Conservation (phyloP, 169 alveolate genomes). For the Toxoplasma gondii region DNA sequence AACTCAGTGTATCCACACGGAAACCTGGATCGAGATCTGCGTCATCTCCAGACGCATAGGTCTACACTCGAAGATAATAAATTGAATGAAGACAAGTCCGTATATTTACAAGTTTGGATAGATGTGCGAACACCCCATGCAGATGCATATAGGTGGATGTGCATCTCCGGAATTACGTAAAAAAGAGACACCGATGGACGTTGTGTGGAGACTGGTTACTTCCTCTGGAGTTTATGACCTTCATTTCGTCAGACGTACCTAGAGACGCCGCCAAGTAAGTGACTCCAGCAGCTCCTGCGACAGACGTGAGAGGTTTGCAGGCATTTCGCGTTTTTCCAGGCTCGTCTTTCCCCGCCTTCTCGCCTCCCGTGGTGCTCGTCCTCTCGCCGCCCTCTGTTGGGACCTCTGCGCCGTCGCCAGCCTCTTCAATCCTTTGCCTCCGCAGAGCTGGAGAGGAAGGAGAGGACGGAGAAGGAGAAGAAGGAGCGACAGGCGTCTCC, state of each 20-base stretch:
- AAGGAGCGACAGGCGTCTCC: background rate
- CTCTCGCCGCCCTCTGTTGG: background rate
- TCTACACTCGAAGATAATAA: too few relatives aligned
- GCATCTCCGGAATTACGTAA: too few relatives aligned
- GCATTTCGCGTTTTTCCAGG: background rate
- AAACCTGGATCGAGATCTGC: too few relatives aligned
- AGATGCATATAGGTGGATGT: too few relatives aligned
- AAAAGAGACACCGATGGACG: too few relatives aligned
- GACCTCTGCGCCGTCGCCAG: background rate
- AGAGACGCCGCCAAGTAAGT: background rate
- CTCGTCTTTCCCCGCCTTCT: background rate
- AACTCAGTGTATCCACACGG: too few relatives aligned
- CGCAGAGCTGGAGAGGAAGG: background rate
- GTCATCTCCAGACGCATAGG: too few relatives aligned
- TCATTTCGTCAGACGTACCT: background rate
- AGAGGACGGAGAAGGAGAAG: background rate
- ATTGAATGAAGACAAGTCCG: too few relatives aligned
- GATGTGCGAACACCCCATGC: too few relatives aligned
- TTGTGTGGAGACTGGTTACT: too few relatives aligned
- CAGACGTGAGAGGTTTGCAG: background rate
- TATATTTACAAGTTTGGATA: too few relatives aligned
- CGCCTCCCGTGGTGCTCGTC: background rate
- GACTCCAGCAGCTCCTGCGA: background rate
- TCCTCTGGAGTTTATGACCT: too few relatives aligned
- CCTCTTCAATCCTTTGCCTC: background rate